Evolutionary conservation across 495 filamentous ascomycete genomes (phyloP).

Genomic region (Aspergillus funiculosus): DNA sequence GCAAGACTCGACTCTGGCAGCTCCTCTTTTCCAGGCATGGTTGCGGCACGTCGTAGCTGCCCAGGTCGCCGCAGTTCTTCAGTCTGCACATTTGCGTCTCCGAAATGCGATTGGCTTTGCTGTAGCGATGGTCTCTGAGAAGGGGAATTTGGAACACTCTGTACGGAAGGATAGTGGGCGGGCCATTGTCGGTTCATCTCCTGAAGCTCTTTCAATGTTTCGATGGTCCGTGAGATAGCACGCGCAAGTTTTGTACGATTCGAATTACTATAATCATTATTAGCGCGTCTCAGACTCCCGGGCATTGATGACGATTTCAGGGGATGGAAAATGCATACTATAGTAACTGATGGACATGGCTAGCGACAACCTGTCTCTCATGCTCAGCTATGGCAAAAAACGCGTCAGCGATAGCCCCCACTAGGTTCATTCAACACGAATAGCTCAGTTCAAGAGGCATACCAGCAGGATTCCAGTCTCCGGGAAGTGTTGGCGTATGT

Average conservation of each 20-base stretch:
- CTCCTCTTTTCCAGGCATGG: constrained; percentile 56
- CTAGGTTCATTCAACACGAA: not conserved
- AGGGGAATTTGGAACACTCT: constrained; percentile 48
- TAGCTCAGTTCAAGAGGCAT: not conserved
- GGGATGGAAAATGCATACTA: constrained; percentile 52
- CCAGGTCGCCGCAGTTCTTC: constrained; percentile 44
- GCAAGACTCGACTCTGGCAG: constrained; percentile 65
- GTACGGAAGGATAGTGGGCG: constrained; percentile 86
- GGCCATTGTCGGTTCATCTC: constrained; percentile 89
- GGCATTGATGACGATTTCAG: not conserved
- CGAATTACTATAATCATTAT: constrained; percentile 63
- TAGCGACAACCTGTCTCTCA: constrained; percentile 56
- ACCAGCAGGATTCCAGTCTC: constrained; percentile 46
- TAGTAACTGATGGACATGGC: constrained; percentile 66
- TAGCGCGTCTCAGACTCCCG: constrained; percentile 12
- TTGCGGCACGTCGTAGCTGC: constrained; percentile 61
- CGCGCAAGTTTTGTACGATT: constrained; percentile 80
- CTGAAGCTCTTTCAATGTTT: constrained; percentile 73
- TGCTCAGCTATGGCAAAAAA: constrained; percentile 43
- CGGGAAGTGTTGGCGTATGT: constrained; percentile 48
- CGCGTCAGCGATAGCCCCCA: constrained; percentile 1
- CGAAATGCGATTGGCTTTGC: constrained; percentile 47
- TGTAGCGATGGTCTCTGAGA: constrained; percentile 42
- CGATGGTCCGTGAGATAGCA: constrained; percentile 76
- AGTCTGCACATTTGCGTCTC: constrained; percentile 27